These are phyloP conservation scores for Chenopodium formosanum DNA, from an alignment of 148 eudicot species.

Conservation along the genomic window DNA sequence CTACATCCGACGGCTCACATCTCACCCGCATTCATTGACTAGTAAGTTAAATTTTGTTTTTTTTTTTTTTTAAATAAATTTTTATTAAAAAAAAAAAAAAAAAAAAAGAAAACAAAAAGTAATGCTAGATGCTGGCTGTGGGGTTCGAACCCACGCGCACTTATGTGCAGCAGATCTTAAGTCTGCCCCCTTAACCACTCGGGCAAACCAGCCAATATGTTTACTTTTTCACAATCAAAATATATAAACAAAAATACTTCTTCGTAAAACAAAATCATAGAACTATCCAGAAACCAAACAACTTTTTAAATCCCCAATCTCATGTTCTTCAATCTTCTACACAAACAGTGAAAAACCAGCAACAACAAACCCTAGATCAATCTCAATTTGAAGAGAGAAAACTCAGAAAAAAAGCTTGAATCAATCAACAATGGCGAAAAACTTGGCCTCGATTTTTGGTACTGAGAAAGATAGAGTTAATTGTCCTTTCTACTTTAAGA, in stretches of 20 bases:
- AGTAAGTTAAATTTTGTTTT: too few relatives aligned
- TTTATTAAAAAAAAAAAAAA: too few relatives aligned
- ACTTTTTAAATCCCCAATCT: not conserved
- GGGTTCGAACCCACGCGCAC: constrained; percentile 99
- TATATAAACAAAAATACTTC: too few relatives aligned
- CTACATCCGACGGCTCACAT: too few relatives aligned
- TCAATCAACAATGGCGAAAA: constrained; percentile 57
- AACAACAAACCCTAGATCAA: not conserved
- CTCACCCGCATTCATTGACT: too few relatives aligned
- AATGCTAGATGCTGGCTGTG: constrained; percentile 65
- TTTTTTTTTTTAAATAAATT: too few relatives aligned
- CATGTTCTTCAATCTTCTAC: not conserved
- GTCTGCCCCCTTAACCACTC: constrained; percentile 98
- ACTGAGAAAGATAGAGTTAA: constrained; percentile 74
- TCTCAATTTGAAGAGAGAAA: constrained; percentile 4
- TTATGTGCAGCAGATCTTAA: constrained; percentile 99
- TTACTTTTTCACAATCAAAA: not conserved
- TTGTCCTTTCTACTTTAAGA: constrained; percentile 76
- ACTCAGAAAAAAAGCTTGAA: not conserved
- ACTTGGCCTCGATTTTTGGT: constrained; percentile 63
- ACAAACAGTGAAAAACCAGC: not conserved
- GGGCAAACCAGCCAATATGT: constrained; percentile 80
- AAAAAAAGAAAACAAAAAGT: not conserved
- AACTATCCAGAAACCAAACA: constrained; percentile 6
- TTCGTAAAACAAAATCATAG: not conserved